These are phyloP conservation scores for Xylaria longipes DNA, from an alignment of 495 filamentous ascomycete genomes.

Conservation along the genomic window DNA sequence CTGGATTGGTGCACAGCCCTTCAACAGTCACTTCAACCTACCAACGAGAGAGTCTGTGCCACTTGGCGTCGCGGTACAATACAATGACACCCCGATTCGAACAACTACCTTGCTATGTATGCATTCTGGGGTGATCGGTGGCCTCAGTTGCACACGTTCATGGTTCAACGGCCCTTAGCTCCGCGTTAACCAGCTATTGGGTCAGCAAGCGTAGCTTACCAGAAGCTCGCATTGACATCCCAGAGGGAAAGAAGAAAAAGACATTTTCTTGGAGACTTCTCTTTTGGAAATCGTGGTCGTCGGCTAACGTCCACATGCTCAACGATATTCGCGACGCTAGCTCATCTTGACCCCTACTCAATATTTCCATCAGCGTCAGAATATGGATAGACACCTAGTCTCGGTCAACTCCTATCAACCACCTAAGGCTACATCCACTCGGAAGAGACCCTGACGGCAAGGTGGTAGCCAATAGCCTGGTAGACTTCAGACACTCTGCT, in stretches of 20 bases:
- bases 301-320: conserved; percentile 10
- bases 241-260: conserved; percentile 17
- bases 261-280: not conserved
- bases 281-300: conserved; percentile 15
- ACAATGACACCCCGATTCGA: conserved; percentile 18
- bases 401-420: conserved; percentile 25
- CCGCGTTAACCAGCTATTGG: conserved; percentile 18
- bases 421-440: conserved; percentile 23
- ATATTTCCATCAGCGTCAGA: conserved; percentile 20
- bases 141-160: conserved; percentile 22
- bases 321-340: conserved; percentile 14
- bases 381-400: conserved; percentile 8
- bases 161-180: conserved; percentile 28
- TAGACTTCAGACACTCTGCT: conserved; percentile 17
- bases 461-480: conserved; percentile 17
- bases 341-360: conserved; percentile 14
- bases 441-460: conserved; percentile 21
- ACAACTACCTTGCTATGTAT: conserved; percentile 8
- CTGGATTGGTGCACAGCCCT: conserved; percentile 7
- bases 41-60: conserved; percentile 11
- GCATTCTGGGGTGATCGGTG: conserved; percentile 14
- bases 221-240: not conserved
- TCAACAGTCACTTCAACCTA: conserved; percentile 12
- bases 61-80: conserved; percentile 13
- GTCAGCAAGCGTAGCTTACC: conserved; percentile 1